Conservation (phyloP, 768 basidiomycete genomes). For the Psilocybe tampanensis region DNA sequence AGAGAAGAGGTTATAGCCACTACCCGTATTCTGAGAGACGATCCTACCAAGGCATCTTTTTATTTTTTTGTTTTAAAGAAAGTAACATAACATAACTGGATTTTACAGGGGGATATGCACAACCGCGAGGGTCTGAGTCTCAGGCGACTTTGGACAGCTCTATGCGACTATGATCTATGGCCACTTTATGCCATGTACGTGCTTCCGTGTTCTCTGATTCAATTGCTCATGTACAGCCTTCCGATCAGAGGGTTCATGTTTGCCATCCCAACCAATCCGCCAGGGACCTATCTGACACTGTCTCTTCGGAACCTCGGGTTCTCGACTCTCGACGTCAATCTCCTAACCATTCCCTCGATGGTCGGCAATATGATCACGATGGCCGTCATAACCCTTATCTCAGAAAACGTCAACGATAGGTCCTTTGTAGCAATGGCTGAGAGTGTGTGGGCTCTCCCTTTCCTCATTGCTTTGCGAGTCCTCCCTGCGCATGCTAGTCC, state of each 20-base stretch:
- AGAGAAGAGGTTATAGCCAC: constrained; percentile 64
- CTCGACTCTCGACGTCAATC: constrained; percentile 58
- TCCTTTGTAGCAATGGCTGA: constrained; percentile 54
- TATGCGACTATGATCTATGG: constrained; percentile 69
- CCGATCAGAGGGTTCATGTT: constrained; percentile 57
- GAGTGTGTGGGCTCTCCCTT: constrained; percentile 63
- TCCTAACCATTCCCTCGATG: constrained; percentile 59
- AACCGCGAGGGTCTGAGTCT: constrained; percentile 62
- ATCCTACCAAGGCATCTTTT: constrained; percentile 52
- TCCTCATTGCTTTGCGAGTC: constrained; percentile 56
- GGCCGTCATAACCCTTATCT: constrained; percentile 49
- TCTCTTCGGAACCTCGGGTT: constrained; percentile 63
- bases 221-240: constrained; percentile 29
- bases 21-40: constrained; percentile 63
- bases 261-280: constrained; percentile 49
- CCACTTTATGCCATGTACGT: constrained; percentile 59
- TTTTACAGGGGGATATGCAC: constrained; percentile 61
- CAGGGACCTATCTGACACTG: constrained; percentile 59
- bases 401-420: constrained; percentile 55
- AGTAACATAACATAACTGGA: neutral
- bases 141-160: constrained; percentile 51
- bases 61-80: neutral
- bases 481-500: constrained; percentile 49
- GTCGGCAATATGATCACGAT: constrained; percentile 55
- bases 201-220: neutral